Evolutionary conservation across 2,329 filamentous ascomycete species (phyloP).

Genomic region (Chaetothyriales sp.): DNA sequence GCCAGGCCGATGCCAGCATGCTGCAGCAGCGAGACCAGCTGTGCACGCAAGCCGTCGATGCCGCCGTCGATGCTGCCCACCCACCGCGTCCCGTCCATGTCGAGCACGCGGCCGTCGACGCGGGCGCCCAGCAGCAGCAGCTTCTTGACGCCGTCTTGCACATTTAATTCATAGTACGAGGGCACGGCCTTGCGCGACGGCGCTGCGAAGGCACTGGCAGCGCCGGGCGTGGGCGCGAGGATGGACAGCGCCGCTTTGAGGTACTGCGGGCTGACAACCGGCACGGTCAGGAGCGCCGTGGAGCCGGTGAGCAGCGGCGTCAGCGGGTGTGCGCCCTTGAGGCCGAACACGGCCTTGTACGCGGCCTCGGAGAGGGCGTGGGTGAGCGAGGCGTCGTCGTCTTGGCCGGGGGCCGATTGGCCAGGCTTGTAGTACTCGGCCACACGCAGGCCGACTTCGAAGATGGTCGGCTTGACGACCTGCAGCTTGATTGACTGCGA

Average conservation of each 20-base stretch:
- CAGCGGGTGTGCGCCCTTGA: slow-evolving; percentile 47
- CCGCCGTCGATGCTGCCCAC: slow-evolving; percentile 69
- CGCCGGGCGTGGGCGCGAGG: slow-evolving; percentile 55
- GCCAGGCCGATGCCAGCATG: slow-evolving; percentile 66
- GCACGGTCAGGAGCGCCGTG: slow-evolving; percentile 65
- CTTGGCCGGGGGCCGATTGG: not conserved
- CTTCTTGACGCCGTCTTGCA: slow-evolving; percentile 75
- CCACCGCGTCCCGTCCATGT: slow-evolving; percentile 57
- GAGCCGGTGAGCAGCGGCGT: slow-evolving; percentile 69
- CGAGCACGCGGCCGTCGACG: slow-evolving; percentile 74
- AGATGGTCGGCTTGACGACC: slow-evolving; percentile 78
- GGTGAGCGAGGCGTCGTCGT: slow-evolving; percentile 31
- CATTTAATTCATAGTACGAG: slow-evolving; percentile 63
- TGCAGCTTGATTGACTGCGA: slow-evolving; percentile 59
- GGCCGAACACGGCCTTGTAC: slow-evolving; percentile 36
- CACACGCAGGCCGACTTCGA: slow-evolving; percentile 69
- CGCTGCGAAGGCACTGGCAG: slow-evolving; percentile 49
- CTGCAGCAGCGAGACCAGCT: slow-evolving; percentile 71
- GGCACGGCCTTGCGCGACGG: slow-evolving; percentile 64
- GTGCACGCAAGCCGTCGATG: slow-evolving; percentile 64
- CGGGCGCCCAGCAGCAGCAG: slow-evolving; percentile 74
- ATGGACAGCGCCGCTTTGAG: slow-evolving; percentile 68
- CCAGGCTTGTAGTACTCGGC: slow-evolving; percentile 65
- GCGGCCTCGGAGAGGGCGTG: slow-evolving; percentile 48
- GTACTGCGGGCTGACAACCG: slow-evolving; percentile 68